phyloP scores from a whole-genome alignment of 371 early-diverging fungal species.

The Phascolomyces articulosus region DNA sequence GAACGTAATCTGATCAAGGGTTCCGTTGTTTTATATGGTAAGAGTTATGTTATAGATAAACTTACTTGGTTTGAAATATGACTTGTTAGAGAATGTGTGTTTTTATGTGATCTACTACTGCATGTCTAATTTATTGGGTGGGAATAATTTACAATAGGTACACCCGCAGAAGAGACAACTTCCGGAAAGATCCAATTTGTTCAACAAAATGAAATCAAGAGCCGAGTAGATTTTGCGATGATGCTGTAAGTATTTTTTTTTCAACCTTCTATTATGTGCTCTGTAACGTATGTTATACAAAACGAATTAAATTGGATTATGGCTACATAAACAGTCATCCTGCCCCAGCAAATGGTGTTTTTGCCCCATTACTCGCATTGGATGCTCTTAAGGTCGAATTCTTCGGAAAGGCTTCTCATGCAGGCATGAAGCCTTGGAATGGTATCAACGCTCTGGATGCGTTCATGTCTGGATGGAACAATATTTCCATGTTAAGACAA shows the following conservation, averaged over 20 bases:
- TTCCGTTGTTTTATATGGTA: constrained; percentile 69
- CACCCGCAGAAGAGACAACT: constrained; percentile 77
- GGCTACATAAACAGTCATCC: constrained; percentile 31
- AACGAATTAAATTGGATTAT: too few relatives aligned
- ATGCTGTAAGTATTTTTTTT: constrained; percentile 61
- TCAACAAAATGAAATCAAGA: constrained; percentile 60
- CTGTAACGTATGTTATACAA: too few relatives aligned
- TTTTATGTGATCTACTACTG: too few relatives aligned
- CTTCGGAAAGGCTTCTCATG: constrained; percentile 70
- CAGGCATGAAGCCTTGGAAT: constrained; percentile 59
- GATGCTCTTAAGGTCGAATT: constrained; percentile 54
- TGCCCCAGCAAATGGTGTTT: constrained; percentile 27
- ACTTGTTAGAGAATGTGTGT: too few relatives aligned
- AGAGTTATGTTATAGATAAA: neutral
- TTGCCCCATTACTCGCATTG: constrained; percentile 44
- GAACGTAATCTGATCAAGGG: constrained; percentile 57
- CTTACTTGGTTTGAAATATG: neutral
- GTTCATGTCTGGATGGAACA: constrained; percentile 59
- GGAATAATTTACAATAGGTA: too few relatives aligned
- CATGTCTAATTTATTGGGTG: too few relatives aligned
- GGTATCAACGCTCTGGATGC: constrained; percentile 82
- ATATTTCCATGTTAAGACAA: constrained; percentile 70
- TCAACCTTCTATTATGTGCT: neutral
- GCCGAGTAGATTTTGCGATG: constrained; percentile 65
- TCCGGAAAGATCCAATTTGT: constrained; percentile 77